A percentile compares a stretch with the other conserved stretches of the same genome.
Evolutionary conservation across 495 filamentous ascomycete species (phyloP).

Genomic region (Penicillium paradoxum): DNA sequence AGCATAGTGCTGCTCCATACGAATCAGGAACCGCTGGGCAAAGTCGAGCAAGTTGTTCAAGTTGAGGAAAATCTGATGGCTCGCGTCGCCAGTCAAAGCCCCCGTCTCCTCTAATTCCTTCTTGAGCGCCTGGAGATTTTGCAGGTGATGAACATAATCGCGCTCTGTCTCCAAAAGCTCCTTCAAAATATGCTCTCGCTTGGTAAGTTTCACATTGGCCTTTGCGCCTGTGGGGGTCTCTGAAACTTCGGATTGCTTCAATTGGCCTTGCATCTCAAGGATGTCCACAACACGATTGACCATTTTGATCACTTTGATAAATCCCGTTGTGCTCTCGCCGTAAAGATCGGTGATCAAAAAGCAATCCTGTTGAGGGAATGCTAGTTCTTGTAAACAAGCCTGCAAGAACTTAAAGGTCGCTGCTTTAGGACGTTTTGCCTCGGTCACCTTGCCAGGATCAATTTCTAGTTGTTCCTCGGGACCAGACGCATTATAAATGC

Average conservation of each 20-base stretch:
- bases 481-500: slow-evolving; percentile 79
- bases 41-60: slow-evolving; percentile 92
- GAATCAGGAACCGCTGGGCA: slow-evolving; percentile 88
- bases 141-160: slow-evolving; percentile 97
- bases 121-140: slow-evolving; percentile 90
- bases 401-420: slow-evolving; percentile 68
- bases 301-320: slow-evolving; percentile 87
- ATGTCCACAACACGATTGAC: slow-evolving; percentile 89
- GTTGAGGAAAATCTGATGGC: slow-evolving; percentile 95
- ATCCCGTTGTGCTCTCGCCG: slow-evolving; percentile 90
- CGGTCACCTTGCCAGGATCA: slow-evolving; percentile 52
- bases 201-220: slow-evolving; percentile 56
- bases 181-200: slow-evolving; percentile 79
- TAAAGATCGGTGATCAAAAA: slow-evolving; percentile 91
- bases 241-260: slow-evolving; percentile 49
- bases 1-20: slow-evolving; percentile 91
- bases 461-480: slow-evolving; percentile 60
- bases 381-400: slow-evolving; percentile 65
- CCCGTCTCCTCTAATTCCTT: slow-evolving; percentile 82
- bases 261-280: slow-evolving; percentile 65
- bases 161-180: slow-evolving; percentile 92
- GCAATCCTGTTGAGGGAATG: slow-evolving; percentile 71
- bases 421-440: slow-evolving; percentile 63
- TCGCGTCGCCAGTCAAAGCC: slow-evolving; percentile 78
- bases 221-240: slow-evolving; percentile 40